Base-by-base conservation (phyloP, 2,329 filamentous ascomycete genomes). In the Diaporthe citri region DNA sequence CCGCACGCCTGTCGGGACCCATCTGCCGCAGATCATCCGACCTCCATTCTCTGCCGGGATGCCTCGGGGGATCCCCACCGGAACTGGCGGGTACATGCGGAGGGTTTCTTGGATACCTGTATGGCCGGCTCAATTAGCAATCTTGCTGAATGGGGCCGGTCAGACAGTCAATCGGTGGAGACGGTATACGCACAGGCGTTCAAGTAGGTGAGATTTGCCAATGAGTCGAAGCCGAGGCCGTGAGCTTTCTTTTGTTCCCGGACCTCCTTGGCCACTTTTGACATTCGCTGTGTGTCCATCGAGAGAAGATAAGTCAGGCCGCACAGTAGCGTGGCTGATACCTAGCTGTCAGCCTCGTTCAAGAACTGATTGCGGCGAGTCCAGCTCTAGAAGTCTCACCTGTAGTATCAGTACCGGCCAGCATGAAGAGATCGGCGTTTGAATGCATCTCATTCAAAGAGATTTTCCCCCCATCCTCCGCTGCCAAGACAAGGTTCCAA, bases 1-100 rank as follows among this genome's bases (percentile, higher is more conserved):
- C 4, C 80, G 78, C 0, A 84, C 87, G 52, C 79, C 78, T 55
- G 81, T 78, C 1, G 83, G 82, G 0, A 86, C 75, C 43, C 76
- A 82, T 17, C 77, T 57, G 17, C 80, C 81, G 41, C 78, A 77
- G 62, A 85, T 80, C 0, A 69, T 77, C 1, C 79, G 81, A 3
- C 85, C 85, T 7, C 81, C 82, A 13, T 74, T 66, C 4, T 80
- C 79, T 39, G 36, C 25, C 6, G 67, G 43, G 6, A 78, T 77
- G 25, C 79, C 64, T 1, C 84, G 43, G 0, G 82, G 81, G 10
- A 83, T 52, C 0, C 79, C 80, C 9, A 74, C 71, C 0, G 81
- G 75, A 0, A 81, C 78, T 0, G 83, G 82, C 3, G 83, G 84
- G 71, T 84, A 84, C 59, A 82, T 73, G 2, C 84, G 79, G 4